Percentiles rank a stretch among this genome's conserved stretches.
phyloP scores from a whole-genome alignment of 768 basidiomycete genomes.

The Leccinum barrowsii region DNA sequence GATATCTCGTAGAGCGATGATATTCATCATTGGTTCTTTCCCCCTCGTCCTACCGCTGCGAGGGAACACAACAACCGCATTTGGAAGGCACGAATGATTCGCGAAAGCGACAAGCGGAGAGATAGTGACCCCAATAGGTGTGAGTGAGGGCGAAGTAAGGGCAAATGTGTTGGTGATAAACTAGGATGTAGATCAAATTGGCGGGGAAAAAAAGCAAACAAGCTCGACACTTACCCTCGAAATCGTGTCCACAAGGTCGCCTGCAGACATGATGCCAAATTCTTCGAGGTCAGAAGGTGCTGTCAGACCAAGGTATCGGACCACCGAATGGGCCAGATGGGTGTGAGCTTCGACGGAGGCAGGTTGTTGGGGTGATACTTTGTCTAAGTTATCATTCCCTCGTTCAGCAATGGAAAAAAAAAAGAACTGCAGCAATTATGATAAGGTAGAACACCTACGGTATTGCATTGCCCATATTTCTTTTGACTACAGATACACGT shows the following conservation, averaged over 20 bases:
- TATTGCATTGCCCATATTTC: constrained; percentile 73
- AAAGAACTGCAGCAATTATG: background rate
- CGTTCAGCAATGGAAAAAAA: background rate
- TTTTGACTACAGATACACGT: constrained; percentile 40
- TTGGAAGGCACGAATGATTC: constrained; percentile 88
- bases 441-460: constrained; percentile 44
- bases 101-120: constrained; percentile 76
- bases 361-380: constrained; percentile 45
- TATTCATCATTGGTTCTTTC: constrained; percentile 63
- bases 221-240: constrained; percentile 52
- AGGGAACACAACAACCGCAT: constrained; percentile 91
- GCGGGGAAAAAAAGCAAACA: background rate
- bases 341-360: constrained; percentile 55
- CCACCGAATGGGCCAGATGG: constrained; percentile 69
- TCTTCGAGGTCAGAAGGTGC: constrained; percentile 56
- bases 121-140: constrained; percentile 80
- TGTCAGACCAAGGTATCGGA: constrained; percentile 62
- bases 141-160: constrained; percentile 70
- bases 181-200: constrained; percentile 37
- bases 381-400: constrained; percentile 40
- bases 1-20: constrained; percentile 70
- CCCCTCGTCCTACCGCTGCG: constrained; percentile 35
- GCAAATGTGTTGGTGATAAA: constrained; percentile 92
- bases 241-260: constrained; percentile 65
- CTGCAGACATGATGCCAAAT: constrained; percentile 53